Base-by-base conservation (phyloP, 106 monocot species). In the Allium cepa region DNA sequence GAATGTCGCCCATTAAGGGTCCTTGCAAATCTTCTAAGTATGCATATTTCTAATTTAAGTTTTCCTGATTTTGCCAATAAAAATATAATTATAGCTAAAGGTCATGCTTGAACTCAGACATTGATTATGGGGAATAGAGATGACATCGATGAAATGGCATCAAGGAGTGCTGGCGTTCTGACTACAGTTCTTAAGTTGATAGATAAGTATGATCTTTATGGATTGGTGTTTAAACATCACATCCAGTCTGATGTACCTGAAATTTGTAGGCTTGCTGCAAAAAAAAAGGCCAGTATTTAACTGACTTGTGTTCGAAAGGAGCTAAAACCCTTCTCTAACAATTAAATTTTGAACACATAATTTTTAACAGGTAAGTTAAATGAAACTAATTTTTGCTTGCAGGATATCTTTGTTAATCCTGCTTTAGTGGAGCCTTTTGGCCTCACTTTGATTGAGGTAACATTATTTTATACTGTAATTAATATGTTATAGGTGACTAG, bases 401-500 rank as follows among this genome's bases (percentile, higher is more conserved):
- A 89, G 93, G 93, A 86, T 17, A 88, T 94, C 59, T 94, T 94
- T 57, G 82, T 94, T 62, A 94, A 94, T 71, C 93, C 89, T 65
- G 93, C 93, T 60, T 73, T 94, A 27, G 89, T 36, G 36, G 36
- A 36, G 36, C 36, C 36, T 36, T 36, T 36, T 36, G 36, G 36
- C 36, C 36, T 36, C 51, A 90, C 93, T 56, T 49, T 92, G 50
- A 92, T 88, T 67, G 92, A 91, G 84, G 89, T 89, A 15, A 36
- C 36, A 36, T 36, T 36, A 36, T 36, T 36, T 36, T 67, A 47
- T 18, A 18, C n/a, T 71, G 13, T 27, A 28, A 56, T 10, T 36
- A 36, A 36, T 4, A 36, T 36, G 36, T 36, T n/a, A 22, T 55
- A n/a, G n/a, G n/a, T n/a, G n/a, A n/a, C n/a, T n/a, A n/a, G n/a